Conservation (phyloP, 805 yeast genomes). For the Candida jianshihensis region DNA sequence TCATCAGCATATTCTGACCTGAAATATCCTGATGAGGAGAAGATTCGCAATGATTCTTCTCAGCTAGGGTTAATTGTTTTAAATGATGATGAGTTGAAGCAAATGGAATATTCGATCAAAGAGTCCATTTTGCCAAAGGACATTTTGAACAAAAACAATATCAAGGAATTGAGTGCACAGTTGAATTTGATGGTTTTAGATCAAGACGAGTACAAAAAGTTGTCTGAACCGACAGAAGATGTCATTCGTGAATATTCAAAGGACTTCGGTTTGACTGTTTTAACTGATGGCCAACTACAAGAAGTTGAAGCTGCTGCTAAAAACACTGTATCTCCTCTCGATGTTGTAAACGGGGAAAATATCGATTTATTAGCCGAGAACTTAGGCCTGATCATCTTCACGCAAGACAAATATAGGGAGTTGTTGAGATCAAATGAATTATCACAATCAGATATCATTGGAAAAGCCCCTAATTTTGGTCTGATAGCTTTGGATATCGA, state of each 20-base stretch:
- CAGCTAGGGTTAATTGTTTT: constrained; percentile 14
- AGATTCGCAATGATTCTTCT: constrained; percentile 12
- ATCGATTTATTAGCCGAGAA: no score
- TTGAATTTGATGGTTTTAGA: constrained; percentile 19
- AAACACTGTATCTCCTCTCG: no score
- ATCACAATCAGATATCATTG: constrained; percentile 11
- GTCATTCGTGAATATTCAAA: no score
- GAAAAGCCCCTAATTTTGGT: constrained; percentile 26
- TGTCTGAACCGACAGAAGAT: constrained; percentile 11
- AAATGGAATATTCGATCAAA: constrained; percentile 3
- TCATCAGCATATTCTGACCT: constrained; percentile 11
- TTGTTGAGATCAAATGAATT: no score
- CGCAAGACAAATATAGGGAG: no score
- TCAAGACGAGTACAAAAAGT: constrained; percentile 11
- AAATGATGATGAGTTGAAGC: constrained; percentile 5
- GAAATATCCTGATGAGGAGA: constrained; percentile 10
- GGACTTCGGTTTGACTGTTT: no score
- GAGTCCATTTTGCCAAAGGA: constrained; percentile 5
- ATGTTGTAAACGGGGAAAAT: no score
- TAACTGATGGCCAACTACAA: no score
- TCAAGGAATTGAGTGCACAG: constrained; percentile 7
- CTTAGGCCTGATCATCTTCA: no score
- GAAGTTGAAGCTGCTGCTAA: no score
- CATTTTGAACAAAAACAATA: constrained; percentile 8
- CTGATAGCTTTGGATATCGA: constrained; percentile 29